phyloP scores from a whole-genome alignment of 2,329 filamentous ascomycete species.

The Paecilomyces dactylethromorphus region DNA sequence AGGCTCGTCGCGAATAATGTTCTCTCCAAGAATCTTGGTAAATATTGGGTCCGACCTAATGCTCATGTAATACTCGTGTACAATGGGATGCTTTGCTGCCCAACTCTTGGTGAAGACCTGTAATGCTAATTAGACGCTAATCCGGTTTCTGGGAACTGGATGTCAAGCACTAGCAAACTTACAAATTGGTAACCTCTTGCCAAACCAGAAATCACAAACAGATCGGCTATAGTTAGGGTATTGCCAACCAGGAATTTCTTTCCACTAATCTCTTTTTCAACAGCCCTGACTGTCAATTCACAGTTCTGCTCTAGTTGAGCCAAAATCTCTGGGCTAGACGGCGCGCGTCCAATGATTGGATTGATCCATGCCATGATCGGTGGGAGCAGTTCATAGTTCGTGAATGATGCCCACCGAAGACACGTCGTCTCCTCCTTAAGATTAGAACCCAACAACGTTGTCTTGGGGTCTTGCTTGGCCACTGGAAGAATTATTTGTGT shows the following conservation, averaged over 20 bases:
- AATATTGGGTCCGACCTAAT: constrained; percentile 1
- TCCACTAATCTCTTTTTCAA: constrained; percentile 1
- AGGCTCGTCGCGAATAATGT: constrained; percentile 1
- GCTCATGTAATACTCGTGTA: constrained; percentile 1
- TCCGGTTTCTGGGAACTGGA: too few species aligned
- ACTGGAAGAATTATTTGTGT: not conserved
- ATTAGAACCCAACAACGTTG: not conserved
- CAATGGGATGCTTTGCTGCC: constrained; percentile 1
- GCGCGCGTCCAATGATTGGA: not conserved
- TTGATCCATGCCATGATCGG: constrained; percentile 2
- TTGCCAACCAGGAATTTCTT: not conserved
- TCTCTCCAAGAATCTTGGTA: not conserved
- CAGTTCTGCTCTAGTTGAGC: not conserved
- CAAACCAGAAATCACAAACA: constrained; percentile 1
- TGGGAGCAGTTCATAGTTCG: constrained; percentile 1
- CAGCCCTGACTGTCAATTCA: not conserved
- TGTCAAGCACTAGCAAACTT: not conserved
- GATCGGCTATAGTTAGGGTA: not conserved
- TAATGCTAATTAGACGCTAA: too few species aligned
- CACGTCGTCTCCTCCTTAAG: not conserved
- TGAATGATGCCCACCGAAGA: constrained; percentile 2
- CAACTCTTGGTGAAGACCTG: constrained; percentile 1
- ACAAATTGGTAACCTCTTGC: constrained; percentile 2
- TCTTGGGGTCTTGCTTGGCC: constrained; percentile 1
- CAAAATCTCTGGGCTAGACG: not conserved